Evolutionary conservation across 169 alveolate species (phyloP).

Genomic region (Plasmodium vivax): DNA sequence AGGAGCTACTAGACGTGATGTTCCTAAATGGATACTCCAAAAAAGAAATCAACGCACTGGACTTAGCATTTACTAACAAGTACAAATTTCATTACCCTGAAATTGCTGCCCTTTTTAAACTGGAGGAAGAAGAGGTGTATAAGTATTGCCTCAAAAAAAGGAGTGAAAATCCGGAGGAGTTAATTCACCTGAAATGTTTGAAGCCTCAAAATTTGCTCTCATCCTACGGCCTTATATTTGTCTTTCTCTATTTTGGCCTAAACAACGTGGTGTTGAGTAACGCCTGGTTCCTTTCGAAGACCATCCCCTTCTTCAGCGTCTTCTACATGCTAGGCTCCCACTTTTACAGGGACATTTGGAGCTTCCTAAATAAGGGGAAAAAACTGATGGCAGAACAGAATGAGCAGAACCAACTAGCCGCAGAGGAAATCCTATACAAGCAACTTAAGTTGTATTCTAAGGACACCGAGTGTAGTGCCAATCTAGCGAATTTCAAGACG

Average conservation of each 20-base stretch:
- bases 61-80: slow-evolving; percentile 87
- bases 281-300: slow-evolving; percentile 91
- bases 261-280: slow-evolving; percentile 88
- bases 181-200: slow-evolving; percentile 85
- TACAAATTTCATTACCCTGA: slow-evolving; percentile 91
- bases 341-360: slow-evolving; percentile 82
- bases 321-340: slow-evolving; percentile 90
- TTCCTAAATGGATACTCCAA: slow-evolving; percentile 88
- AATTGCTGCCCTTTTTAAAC: slow-evolving; percentile 86
- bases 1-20: slow-evolving; percentile 86
- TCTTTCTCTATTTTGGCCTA: slow-evolving; percentile 89
- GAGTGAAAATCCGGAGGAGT: slow-evolving; percentile 86
- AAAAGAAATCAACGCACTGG: slow-evolving; percentile 88
- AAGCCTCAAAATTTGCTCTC: slow-evolving; percentile 85
- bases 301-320: slow-evolving; percentile 90
- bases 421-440: slow-evolving; percentile 86
- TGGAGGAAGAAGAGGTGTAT: slow-evolving; percentile 89
- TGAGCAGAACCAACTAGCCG: slow-evolving; percentile 82
- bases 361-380: slow-evolving; percentile 81
- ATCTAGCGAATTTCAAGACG: slow-evolving; percentile 67
- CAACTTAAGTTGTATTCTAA: slow-evolving; percentile 83
- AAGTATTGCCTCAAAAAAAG: slow-evolving; percentile 87
- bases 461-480: slow-evolving; percentile 75
- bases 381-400: slow-evolving; percentile 84
- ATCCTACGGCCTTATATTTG: slow-evolving; percentile 88